These are phyloP conservation scores for Cicer chorassanicum DNA, from an alignment of 306 rosid species.

Conservation along the genomic window DNA sequence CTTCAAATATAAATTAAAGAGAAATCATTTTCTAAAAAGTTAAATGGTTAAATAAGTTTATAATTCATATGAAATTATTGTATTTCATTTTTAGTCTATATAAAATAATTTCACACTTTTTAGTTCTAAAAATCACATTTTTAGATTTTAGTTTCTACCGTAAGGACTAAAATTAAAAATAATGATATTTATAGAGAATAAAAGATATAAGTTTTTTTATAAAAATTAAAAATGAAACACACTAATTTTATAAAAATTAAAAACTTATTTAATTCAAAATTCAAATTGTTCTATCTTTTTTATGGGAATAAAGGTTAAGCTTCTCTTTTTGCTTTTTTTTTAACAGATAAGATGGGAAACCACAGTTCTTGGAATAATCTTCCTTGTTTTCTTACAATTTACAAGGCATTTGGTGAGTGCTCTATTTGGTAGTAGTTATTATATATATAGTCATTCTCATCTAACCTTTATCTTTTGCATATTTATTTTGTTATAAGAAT, in stretches of 20 bases:
- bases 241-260: no score
- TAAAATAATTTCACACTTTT: no score
- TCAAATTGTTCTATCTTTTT: neutral
- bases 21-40: neutral
- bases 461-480: constrained; percentile 25
- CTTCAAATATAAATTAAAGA: neutral
- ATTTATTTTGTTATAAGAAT: constrained; percentile 13
- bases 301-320: neutral
- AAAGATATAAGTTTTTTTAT: no score
- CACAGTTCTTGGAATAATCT: constrained; percentile 61
- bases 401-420: constrained; percentile 59
- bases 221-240: no score
- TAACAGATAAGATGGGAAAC: constrained; percentile 85
- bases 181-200: no score
- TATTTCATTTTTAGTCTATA: no score
- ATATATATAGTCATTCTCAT: constrained; percentile 33
- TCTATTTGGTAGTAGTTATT: constrained; percentile 7
- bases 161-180: no score
- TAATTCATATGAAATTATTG: no score
- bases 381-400: constrained; percentile 58
- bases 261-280: no score
- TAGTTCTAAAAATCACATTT: no score
- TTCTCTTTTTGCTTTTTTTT: neutral
- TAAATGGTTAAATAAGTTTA: no score
- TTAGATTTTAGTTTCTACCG: no score